Conservation (phyloP, 495 filamentous ascomycete species). For the Penicillium turbatum region DNA sequence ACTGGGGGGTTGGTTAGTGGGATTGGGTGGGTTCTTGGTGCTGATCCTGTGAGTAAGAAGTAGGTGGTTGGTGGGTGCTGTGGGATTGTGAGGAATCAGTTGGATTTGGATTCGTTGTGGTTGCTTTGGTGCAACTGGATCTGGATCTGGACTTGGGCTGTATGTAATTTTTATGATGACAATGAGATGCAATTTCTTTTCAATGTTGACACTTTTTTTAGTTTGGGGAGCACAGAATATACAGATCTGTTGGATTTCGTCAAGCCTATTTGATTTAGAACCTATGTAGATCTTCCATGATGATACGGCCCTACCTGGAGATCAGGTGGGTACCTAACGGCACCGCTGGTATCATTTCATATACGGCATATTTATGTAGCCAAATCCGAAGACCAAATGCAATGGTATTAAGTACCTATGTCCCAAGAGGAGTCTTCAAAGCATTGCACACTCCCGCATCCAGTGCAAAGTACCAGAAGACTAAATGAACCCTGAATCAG, state of each 20-base stretch:
- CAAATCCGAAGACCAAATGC: conserved; percentile 6
- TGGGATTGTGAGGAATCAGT: not conserved
- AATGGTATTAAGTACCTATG: conserved; percentile 24
- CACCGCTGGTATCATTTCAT: not conserved
- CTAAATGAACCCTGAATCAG: not conserved
- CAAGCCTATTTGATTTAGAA: not conserved
- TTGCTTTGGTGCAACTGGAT: not conserved
- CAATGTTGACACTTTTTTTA: not conserved
- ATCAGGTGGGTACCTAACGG: too few species aligned
- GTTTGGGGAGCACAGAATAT: not conserved
- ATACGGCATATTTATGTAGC: not conserved
- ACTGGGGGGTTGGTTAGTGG: conserved; percentile 72
- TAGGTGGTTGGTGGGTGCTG: not conserved
- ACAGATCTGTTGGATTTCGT: not conserved
- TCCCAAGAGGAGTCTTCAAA: conserved; percentile 8
- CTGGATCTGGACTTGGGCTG: not conserved
- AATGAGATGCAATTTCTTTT: not conserved
- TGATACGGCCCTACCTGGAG: too few species aligned
- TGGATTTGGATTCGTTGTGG: not conserved
- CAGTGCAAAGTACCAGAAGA: conserved; percentile 2
- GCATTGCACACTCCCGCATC: conserved; percentile 13
- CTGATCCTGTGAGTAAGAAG: conserved; percentile 50
- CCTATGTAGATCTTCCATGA: too few species aligned
- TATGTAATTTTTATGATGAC: conserved; percentile 1
- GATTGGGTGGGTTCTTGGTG: conserved; percentile 81